Base-by-base conservation (phyloP, 2,329 filamentous ascomycete species). In the Colletotrichum filicis region DNA sequence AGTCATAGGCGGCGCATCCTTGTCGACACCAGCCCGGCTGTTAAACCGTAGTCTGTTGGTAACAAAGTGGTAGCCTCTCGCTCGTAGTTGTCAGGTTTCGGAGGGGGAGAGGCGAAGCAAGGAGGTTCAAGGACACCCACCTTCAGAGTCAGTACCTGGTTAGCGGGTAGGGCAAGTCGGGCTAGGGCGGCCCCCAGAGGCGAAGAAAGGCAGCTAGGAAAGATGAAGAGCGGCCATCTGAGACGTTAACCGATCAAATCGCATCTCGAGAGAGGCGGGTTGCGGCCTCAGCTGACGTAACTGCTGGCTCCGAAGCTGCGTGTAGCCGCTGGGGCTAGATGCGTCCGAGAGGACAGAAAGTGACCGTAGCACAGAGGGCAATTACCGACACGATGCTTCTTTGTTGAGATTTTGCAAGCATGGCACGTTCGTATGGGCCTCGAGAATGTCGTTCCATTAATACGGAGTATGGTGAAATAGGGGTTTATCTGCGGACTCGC, bases 171-270 rank as follows among this genome's bases (percentile, higher is more conserved):
- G 59, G 46, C 55, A 63, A 69, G 55, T 57, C 30, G 19, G 28
- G 12, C 26, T 62, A 59, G 46, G 42, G 32, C 32, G 42, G 30
- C 59, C 24, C 59, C n/a, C 60, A 61, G 60, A 46, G 35, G 26
- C 42, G 35, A 30, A 70, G 28, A 62, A 42, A 56, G 35, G 12
- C 24, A 61, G 56, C 70, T 57, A 16, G 56, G 55, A 28, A 56
- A 59, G 30, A 61, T 57, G 66, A 60, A 60, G 66, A 65, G 46
- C 35, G 60, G 5, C 53, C 61, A 52, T 65, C 56, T 37, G 35
- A 60, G 55, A 66, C 55, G 70, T 64, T 22, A 60, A 69, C 56
- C 70, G 53, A 49, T 59, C 70, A 52, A 69, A 69, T 69, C 66
- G 70, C 59, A 72, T 63, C 46, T 49, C 42, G 42, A 49, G 52